Evolutionary conservation across 1,284 basidiomycete species (phyloP).

Genomic region (Rhodofomes roseus): DNA sequence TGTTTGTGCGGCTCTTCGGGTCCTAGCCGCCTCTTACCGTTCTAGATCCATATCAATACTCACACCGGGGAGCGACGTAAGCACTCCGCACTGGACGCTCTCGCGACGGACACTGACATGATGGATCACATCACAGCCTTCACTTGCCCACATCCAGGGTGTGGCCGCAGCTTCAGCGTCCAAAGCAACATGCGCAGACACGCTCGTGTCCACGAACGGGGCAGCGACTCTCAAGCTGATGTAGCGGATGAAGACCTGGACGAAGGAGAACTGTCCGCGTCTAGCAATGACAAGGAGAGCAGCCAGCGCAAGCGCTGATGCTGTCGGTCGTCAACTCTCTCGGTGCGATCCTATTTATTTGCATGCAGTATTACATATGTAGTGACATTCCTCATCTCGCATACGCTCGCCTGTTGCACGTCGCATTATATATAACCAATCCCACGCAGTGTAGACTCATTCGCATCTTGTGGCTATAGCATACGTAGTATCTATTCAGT

Average conservation of each 20-base stretch:
- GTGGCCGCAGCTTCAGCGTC: slow-evolving; percentile 79
- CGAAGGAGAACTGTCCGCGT: slow-evolving; percentile 15
- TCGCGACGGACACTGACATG: slow-evolving; percentile 10
- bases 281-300: not conserved
- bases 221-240: slow-evolving; percentile 20
- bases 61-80: slow-evolving; percentile 83
- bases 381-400: not conserved
- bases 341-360: not conserved
- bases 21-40: slow-evolving; percentile 7
- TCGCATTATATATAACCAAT: not conserved
- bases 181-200: slow-evolving; percentile 86
- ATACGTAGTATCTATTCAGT: not conserved
- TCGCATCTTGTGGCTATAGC: not conserved
- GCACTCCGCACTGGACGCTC: slow-evolving; percentile 25
- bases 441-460: not conserved
- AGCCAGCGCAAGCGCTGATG: slow-evolving; percentile 9
- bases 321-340: not conserved
- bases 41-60: slow-evolving; percentile 78
- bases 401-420: not conserved
- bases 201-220: slow-evolving; percentile 61
- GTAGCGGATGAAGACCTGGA: slow-evolving; percentile 22
- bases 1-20: slow-evolving; percentile 5
- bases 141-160: slow-evolving; percentile 68
- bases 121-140: slow-evolving; percentile 49
- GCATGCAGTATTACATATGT: not conserved